phyloP scores from a whole-genome alignment of 78 protist species.

The Tieghemostelium lacteum region DNA sequence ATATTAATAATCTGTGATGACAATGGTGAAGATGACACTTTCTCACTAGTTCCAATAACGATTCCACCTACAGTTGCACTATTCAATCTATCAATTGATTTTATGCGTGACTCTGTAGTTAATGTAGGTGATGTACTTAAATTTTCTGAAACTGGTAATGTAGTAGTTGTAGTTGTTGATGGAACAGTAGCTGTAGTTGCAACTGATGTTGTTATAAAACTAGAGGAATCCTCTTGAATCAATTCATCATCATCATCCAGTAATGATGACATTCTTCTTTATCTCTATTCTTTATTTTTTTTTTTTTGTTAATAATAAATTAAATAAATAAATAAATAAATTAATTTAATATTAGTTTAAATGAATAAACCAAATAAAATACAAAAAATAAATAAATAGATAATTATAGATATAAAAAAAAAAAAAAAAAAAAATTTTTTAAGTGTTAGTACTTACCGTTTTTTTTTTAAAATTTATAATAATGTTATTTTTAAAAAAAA shows the following conservation, averaged over 20 bases:
- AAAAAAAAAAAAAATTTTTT: neutral
- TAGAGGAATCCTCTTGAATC: conserved; percentile 11
- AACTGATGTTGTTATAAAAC: conserved; percentile 19
- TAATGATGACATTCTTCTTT: conserved; percentile 5
- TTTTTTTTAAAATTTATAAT: neutral
- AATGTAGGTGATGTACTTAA: neutral
- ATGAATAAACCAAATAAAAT: neutral
- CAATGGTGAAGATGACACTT: neutral
- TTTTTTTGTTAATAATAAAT: neutral
- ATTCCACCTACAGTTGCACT: too few species aligned
- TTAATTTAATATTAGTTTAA: neutral
- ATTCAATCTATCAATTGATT: too few species aligned
- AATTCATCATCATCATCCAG: conserved; percentile 49
- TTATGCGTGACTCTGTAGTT: neutral
- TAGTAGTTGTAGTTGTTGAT: neutral
- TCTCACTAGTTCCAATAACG: neutral
- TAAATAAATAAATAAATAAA: neutral
- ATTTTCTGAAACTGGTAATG: neutral
- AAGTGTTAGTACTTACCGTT: neutral
- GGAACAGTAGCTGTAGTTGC: neutral
- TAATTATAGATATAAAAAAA: neutral
- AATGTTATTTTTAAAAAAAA: too few species aligned
- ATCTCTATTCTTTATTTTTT: neutral
- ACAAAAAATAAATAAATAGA: conserved; percentile 3
- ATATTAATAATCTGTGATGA: neutral